phyloP scores from a whole-genome alignment of 495 filamentous ascomycete species.

The Aspergillus sclerotiicarbonarius region DNA sequence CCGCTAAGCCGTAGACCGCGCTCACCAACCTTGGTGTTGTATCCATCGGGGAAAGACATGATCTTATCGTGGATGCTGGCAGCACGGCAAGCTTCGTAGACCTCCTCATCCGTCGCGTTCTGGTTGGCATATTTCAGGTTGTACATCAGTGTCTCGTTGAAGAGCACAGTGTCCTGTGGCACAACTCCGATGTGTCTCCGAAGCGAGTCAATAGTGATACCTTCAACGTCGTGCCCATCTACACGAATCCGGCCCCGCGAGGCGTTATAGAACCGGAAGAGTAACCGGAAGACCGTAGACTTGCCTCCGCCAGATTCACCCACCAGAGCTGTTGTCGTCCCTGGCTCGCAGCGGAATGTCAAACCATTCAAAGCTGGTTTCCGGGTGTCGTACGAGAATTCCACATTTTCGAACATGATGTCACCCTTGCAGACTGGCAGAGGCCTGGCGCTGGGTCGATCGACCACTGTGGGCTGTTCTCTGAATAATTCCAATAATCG shows the following conservation, averaged over 20 bases:
- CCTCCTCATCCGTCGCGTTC: constrained; percentile 77
- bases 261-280: constrained; percentile 93
- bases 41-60: constrained; percentile 86
- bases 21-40: constrained; percentile 90
- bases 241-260: constrained; percentile 73
- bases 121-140: constrained; percentile 95
- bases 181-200: constrained; percentile 90
- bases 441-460: constrained; percentile 53
- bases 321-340: constrained; percentile 92
- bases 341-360: constrained; percentile 77
- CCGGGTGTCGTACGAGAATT: constrained; percentile 85
- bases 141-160: constrained; percentile 97
- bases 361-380: constrained; percentile 83
- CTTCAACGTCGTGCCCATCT: constrained; percentile 79
- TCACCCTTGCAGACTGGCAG: constrained; percentile 70
- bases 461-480: constrained; percentile 85
- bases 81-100: constrained; percentile 83
- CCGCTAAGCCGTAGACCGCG: constrained; percentile 89
- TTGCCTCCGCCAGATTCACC: constrained; percentile 97
- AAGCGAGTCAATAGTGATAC: constrained; percentile 89
- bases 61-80: constrained; percentile 98
- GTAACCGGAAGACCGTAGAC: constrained; percentile 91
- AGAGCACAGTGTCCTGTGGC: constrained; percentile 92
- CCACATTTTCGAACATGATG: constrained; percentile 80
- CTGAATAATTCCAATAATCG: constrained; percentile 94